phyloP scores from a whole-genome alignment of 176 grass and related monocot species.

The Ananas comosus region DNA sequence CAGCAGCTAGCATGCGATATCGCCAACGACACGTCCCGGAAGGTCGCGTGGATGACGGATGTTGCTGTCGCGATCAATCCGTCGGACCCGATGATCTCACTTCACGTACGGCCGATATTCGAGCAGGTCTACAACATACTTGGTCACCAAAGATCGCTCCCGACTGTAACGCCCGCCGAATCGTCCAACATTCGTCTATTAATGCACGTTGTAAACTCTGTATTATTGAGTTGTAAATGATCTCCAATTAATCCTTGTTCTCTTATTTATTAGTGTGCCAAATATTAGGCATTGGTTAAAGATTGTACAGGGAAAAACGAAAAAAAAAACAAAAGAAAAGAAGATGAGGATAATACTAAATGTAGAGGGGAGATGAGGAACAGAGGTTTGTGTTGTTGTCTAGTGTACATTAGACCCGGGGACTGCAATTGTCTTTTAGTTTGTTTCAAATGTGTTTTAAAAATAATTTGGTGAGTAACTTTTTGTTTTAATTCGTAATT shows the following conservation, averaged over 20 bases:
- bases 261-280: neutral
- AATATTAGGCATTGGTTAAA: neutral
- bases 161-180: constrained; percentile 29
- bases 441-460: neutral
- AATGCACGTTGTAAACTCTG: constrained; percentile 78
- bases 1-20: constrained; percentile 86
- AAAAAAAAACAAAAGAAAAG: neutral
- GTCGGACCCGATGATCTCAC: constrained; percentile 42
- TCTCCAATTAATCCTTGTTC: neutral
- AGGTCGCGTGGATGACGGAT: constrained; percentile 71
- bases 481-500: no score
- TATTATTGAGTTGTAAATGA: constrained; percentile 75
- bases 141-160: constrained; percentile 37
- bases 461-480: no score
- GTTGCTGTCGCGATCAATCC: constrained; percentile 66
- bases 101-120: constrained; percentile 73
- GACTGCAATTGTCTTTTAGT: neutral
- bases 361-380: neutral
- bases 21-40: constrained; percentile 46
- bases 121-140: constrained; percentile 69
- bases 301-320: neutral
- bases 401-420: neutral
- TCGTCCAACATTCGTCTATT: constrained; percentile 42
- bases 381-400: neutral
- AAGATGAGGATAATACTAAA: neutral